phyloP scores from a whole-genome alignment of 768 basidiomycete species.

The Leccinum variicolor region DNA sequence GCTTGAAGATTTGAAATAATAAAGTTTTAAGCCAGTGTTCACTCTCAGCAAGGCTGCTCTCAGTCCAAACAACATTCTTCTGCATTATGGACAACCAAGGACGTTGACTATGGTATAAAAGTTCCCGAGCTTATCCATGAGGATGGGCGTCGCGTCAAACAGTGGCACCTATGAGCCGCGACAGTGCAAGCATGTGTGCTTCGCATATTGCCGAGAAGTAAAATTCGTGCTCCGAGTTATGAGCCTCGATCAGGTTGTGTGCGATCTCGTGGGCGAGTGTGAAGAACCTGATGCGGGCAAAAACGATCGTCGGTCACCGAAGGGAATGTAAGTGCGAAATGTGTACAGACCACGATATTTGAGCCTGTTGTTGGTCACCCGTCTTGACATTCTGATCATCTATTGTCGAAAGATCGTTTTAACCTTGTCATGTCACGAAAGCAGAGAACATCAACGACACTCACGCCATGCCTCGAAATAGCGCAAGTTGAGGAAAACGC shows the following conservation, averaged over 20 bases:
- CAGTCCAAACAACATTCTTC: not conserved
- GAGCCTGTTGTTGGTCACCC: slow-evolving; percentile 57
- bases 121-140: not conserved
- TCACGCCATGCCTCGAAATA: slow-evolving; percentile 87
- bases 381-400: slow-evolving; percentile 66
- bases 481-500: slow-evolving; percentile 84
- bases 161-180: slow-evolving; percentile 25
- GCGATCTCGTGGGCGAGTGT: slow-evolving; percentile 91
- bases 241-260: slow-evolving; percentile 83
- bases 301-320: not conserved
- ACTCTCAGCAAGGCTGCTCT: not conserved
- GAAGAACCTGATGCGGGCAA: slow-evolving; percentile 57
- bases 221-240: slow-evolving; percentile 92
- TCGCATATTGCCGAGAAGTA: slow-evolving; percentile 92
- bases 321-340: not conserved
- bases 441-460: slow-evolving; percentile 24
- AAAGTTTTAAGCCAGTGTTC: not conserved
- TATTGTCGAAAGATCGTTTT: slow-evolving; percentile 25
- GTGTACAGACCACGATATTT: slow-evolving; percentile 68
- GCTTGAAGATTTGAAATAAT: not conserved
- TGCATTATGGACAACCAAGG: not conserved
- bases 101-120: not conserved
- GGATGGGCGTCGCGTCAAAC: not conserved
- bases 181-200: slow-evolving; percentile 46
- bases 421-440: not conserved